Evolutionary conservation across 768 basidiomycete species (phyloP), one percentile per base, ranked within the genome.

Genomic region (Termitomyces sp.): DNA sequence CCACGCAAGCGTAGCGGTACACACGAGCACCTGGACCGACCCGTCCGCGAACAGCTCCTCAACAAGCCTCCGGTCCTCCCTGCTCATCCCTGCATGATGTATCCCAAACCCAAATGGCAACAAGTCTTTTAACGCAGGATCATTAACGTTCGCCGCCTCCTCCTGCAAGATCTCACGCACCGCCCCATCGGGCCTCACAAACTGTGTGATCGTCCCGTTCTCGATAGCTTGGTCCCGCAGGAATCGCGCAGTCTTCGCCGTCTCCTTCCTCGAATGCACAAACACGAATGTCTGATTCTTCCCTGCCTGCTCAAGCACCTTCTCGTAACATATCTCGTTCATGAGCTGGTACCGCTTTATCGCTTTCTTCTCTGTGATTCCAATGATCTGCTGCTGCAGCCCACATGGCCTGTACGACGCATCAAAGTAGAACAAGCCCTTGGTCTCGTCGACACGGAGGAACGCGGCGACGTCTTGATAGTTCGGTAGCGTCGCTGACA

Each of bases 311-410:
- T 98, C 94, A 23, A 98, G 82, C 3, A 98, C 89, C 75, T 98
- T 99, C 71, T 98, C 96, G 75, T 99, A 99, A 72, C 95, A 96
- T 21, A 98, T 94, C 68, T 98, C 95, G 71, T 99, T 99, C 81
- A 92, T 96, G 60, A 98, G 86, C 69, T 98, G 96, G 67, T 95
- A 94, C 6, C 97, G 86, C 70, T 96, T 98, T 79, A 98, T 98
- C 0, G 97, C 97, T 71, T 97, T 98, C 81, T 98, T 98, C 78
- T 98, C 97, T 0, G 96, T 98, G 56, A 99, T 85, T 42, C 97
- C 97, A 58, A 98, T 85, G 72, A 98, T 98, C 66, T 97, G 92
- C 65, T 98, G 95, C 66, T 95, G 92, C 19, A 99, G 85, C 3
- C 87, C 91, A 66, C 97, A 98, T 19, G 96, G 96, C 41, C 97